Evolutionary conservation across 306 rosid genomes (phyloP).

Genomic region (Rosa rugosa): DNA sequence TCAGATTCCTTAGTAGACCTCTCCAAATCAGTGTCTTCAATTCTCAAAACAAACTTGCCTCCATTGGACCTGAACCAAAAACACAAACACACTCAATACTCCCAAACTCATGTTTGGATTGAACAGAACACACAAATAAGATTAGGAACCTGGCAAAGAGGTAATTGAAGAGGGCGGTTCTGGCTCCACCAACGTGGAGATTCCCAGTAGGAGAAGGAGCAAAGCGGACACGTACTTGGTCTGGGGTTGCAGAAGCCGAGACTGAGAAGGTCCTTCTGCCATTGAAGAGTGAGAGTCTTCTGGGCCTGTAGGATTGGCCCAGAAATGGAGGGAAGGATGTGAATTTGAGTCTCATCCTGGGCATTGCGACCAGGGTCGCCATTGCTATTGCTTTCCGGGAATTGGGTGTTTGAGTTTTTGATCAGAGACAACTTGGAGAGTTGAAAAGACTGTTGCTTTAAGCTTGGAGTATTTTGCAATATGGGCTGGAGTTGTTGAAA

Average conservation of each 20-base stretch:
- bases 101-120: not conserved
- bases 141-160: slow-evolving; percentile 57
- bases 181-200: slow-evolving; percentile 97
- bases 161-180: slow-evolving; percentile 88
- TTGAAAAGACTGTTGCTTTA: not conserved
- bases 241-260: slow-evolving; percentile 39
- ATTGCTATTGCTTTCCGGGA: slow-evolving; percentile 30
- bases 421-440: no score
- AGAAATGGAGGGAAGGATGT: slow-evolving; percentile 36
- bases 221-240: slow-evolving; percentile 79
- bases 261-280: slow-evolving; percentile 52
- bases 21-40: slow-evolving; percentile 98
- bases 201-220: slow-evolving; percentile 98
- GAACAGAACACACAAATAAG: not conserved
- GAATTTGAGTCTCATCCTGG: slow-evolving; percentile 52
- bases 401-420: not conserved
- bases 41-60: slow-evolving; percentile 84
- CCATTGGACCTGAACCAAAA: slow-evolving; percentile 68
- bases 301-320: slow-evolving; percentile 34
- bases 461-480: not conserved
- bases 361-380: slow-evolving; percentile 46
- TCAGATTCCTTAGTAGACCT: slow-evolving; percentile 91
- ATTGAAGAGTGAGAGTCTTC: slow-evolving; percentile 25
- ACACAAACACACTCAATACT: not conserved
- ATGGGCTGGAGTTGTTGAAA: not conserved